phyloP scores from a whole-genome alignment of 805 yeast genomes.

The Teunomyces pallodes region DNA sequence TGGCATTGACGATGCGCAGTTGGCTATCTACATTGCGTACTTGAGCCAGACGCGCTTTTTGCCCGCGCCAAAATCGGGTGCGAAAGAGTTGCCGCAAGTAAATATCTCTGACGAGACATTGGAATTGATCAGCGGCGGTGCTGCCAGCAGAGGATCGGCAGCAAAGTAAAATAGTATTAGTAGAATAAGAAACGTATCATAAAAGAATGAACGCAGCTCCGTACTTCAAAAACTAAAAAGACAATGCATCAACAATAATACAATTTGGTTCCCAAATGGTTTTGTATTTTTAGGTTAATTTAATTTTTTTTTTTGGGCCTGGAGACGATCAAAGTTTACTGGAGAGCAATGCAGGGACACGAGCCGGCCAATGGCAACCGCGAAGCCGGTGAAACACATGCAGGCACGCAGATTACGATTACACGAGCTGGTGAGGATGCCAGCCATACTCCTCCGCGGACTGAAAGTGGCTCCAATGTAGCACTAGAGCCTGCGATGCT shows the following conservation, averaged over 20 bases:
- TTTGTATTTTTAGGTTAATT: too few species aligned
- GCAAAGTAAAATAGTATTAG: conserved; percentile 21
- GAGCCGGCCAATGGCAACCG: neutral
- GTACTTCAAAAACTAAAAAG: too few species aligned
- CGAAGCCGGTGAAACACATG: neutral
- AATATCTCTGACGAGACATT: conserved; percentile 56
- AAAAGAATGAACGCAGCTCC: too few species aligned
- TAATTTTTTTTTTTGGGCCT: neutral
- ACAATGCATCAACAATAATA: too few species aligned
- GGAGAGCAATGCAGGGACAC: neutral
- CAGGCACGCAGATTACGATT: neutral
- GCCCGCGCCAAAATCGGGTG: conserved; percentile 55
- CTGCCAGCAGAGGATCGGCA: conserved; percentile 74
- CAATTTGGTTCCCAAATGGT: too few species aligned
- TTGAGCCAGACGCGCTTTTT: conserved; percentile 78
- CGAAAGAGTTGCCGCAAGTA: conserved; percentile 52
- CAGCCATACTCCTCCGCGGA: neutral
- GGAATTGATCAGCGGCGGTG: conserved; percentile 56
- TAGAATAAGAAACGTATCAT: neutral
- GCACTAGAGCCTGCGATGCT: neutral
- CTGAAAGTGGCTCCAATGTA: neutral
- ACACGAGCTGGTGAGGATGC: neutral
- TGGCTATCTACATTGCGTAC: conserved; percentile 79
- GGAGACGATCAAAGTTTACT: neutral
- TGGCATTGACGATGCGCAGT: conserved; percentile 66